A percentile compares a stretch with the other conserved stretches of the same genome.
These are phyloP conservation scores for Boehmeria nivea DNA, from an alignment of 306 rosid species.

Conservation along the genomic window DNA sequence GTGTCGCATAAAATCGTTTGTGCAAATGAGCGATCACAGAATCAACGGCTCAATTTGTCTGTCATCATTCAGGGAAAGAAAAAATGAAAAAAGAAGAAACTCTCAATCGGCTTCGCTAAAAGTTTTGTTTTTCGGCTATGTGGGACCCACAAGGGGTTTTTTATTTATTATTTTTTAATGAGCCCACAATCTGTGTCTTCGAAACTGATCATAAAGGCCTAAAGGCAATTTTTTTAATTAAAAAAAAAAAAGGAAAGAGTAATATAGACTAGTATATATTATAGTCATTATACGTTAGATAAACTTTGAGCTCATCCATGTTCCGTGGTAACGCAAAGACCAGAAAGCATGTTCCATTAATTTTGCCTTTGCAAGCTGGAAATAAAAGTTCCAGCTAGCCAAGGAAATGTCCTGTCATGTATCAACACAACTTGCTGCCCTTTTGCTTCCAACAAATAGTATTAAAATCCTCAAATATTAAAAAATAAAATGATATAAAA, in stretches of 20 bases:
- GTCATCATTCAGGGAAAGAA: no score
- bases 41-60: slow-evolving; percentile 5
- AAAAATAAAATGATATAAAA: neutral
- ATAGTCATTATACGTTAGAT: neutral
- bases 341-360: slow-evolving; percentile 22
- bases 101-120: slow-evolving; percentile 1
- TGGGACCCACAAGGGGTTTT: neutral
- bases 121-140: neutral
- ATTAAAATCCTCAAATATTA: neutral
- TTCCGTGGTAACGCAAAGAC: slow-evolving; percentile 16
- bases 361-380: slow-evolving; percentile 32
- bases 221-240: neutral
- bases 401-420: slow-evolving; percentile 13
- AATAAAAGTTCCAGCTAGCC: slow-evolving; percentile 9
- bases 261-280: no score
- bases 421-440: slow-evolving; percentile 16
- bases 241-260: neutral
- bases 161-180: no score
- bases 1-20: neutral
- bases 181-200: no score
- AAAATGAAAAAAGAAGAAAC: neutral
- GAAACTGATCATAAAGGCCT: neutral
- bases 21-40: neutral
- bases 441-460: slow-evolving; percentile 13
- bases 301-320: neutral